Evolutionary conservation across 208 protist species (phyloP).

Genomic region (Leishmania tropica): DNA sequence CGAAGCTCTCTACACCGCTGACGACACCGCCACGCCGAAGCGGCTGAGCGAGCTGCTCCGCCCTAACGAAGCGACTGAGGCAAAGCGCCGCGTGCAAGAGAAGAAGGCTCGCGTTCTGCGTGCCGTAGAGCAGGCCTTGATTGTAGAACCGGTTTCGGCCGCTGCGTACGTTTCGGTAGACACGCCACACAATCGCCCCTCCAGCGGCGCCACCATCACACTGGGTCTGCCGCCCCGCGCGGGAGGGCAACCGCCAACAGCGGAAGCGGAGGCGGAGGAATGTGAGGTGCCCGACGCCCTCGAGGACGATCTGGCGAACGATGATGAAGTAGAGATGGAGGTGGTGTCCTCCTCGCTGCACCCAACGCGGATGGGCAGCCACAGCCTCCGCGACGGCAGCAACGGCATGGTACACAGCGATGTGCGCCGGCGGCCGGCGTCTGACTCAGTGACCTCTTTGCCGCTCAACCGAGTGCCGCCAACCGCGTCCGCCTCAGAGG

Average conservation of each 20-base stretch:
- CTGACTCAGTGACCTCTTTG: not conserved
- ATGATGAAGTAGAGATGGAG: slow-evolving; percentile 27
- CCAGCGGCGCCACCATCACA: not conserved
- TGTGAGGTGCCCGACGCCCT: slow-evolving; percentile 25
- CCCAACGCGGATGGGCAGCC: slow-evolving; percentile 11
- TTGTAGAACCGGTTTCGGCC: not conserved
- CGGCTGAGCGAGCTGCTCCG: slow-evolving; percentile 8
- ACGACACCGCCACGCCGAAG: slow-evolving; percentile 25
- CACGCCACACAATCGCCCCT: not conserved
- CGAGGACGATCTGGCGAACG: slow-evolving; percentile 19
- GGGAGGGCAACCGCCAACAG: not conserved
- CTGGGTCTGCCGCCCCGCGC: slow-evolving; percentile 19
- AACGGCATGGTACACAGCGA: slow-evolving; percentile 35
- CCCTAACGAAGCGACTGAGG: slow-evolving; percentile 10
- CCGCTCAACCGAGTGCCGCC: slow-evolving; percentile 1
- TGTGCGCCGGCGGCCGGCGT: slow-evolving; percentile 12
- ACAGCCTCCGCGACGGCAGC: slow-evolving; percentile 26
- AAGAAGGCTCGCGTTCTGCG: slow-evolving; percentile 61
- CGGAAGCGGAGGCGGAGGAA: slow-evolving; percentile 11
- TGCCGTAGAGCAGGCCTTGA: slow-evolving; percentile 58
- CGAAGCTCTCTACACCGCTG: slow-evolving; percentile 34
- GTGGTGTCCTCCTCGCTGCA: slow-evolving; percentile 19
- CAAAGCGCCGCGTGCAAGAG: slow-evolving; percentile 33
- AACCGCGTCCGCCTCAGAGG: not conserved
- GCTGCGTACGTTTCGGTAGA: not conserved